phyloP scores from a whole-genome alignment of 306 rosid species.

The Hippophae tibetana region DNA sequence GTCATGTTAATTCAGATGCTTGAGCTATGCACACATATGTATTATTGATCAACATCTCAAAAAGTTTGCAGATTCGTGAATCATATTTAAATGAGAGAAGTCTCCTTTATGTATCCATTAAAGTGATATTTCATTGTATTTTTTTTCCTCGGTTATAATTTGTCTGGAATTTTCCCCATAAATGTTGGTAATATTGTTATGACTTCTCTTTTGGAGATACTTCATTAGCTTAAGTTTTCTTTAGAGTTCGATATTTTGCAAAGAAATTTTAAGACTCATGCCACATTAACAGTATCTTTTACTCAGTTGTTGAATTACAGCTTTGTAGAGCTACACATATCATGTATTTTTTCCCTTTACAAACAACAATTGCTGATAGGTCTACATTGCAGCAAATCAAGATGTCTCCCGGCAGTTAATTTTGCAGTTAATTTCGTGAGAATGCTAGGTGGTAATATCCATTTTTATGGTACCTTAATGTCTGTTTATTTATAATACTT shows the following conservation, averaged over 20 bases:
- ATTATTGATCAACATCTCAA: not conserved
- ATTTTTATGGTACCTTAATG: constrained; percentile 3
- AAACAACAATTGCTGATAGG: not conserved
- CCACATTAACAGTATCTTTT: too few species aligned
- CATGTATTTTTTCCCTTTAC: not conserved
- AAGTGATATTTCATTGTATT: too few species aligned
- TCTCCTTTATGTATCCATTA: not conserved
- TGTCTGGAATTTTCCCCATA: too few species aligned
- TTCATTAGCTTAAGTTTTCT: too few species aligned
- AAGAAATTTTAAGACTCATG: too few species aligned
- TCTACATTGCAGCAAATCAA: constrained; percentile 51
- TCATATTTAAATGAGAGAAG: not conserved
- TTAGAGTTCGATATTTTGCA: too few species aligned
- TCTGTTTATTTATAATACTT: constrained; percentile 3
- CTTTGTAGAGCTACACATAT: too few species aligned
- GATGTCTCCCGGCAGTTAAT: constrained; percentile 69
- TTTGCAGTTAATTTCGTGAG: constrained; percentile 73
- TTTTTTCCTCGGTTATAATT: too few species aligned
- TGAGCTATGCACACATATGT: constrained; percentile 66
- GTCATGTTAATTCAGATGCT: constrained; percentile 86
- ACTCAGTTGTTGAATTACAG: too few species aligned
- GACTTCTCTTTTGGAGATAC: too few species aligned
- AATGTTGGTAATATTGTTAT: too few species aligned
- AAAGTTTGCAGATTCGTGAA: not conserved
- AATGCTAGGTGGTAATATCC: constrained; percentile 65